Conservation (phyloP, 2,329 filamentous ascomycete species). For the Cytospora piceae region DNA sequence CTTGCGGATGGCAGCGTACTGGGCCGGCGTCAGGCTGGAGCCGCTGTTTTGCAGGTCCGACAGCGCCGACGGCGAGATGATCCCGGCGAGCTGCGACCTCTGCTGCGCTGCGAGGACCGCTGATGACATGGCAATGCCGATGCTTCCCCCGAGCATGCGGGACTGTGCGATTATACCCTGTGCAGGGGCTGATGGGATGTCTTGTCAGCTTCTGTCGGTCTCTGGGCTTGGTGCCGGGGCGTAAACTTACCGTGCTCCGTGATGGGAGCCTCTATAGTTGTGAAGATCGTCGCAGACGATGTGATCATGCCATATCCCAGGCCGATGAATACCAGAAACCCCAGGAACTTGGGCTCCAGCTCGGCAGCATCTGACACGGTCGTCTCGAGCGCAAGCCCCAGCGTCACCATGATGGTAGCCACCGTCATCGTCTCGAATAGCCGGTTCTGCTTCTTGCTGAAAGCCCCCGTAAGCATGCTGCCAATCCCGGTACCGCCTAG, state of each 20-base stretch:
- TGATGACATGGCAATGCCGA: conserved; percentile 58
- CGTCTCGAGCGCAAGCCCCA: conserved; percentile 53
- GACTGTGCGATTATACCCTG: conserved; percentile 58
- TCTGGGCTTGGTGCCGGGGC: not conserved
- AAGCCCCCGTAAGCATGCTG: conserved; percentile 45
- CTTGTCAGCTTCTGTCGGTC: conserved; percentile 28
- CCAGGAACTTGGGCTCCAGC: conserved; percentile 51
- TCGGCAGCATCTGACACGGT: conserved; percentile 41
- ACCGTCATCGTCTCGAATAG: conserved; percentile 49
- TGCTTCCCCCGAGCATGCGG: conserved; percentile 56
- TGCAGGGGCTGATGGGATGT: conserved; percentile 46
- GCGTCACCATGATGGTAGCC: conserved; percentile 47
- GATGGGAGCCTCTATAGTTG: conserved; percentile 46
- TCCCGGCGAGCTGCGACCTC: conserved; percentile 37
- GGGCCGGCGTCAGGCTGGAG: conserved; percentile 34
- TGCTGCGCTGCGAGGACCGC: conserved; percentile 46
- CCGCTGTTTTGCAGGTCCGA: conserved; percentile 29
- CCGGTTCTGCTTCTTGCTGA: conserved; percentile 48
- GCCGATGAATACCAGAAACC: conserved; percentile 55
- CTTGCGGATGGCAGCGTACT: conserved; percentile 41
- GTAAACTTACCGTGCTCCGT: conserved; percentile 49
- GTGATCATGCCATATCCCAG: conserved; percentile 56
- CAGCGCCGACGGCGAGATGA: conserved; percentile 28
- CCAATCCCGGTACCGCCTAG: conserved; percentile 52
- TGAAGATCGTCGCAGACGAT: conserved; percentile 52